Percentiles rank a stretch among this genome's conserved stretches.
These are phyloP conservation scores for Coniella lustricola DNA, from an alignment of 2,329 filamentous ascomycete species.

Conservation along the genomic window DNA sequence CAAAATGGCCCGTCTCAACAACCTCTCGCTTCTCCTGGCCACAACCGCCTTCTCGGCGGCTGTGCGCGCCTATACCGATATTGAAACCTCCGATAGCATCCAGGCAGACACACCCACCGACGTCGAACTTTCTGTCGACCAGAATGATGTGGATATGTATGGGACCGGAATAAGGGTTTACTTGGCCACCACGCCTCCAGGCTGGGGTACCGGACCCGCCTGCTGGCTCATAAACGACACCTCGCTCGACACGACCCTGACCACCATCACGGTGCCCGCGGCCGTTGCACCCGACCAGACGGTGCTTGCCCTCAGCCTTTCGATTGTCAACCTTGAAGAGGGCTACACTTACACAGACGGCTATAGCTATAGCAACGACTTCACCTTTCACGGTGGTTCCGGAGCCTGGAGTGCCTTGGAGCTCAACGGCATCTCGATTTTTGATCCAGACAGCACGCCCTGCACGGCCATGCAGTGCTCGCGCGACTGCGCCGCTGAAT, in stretches of 20 bases:
- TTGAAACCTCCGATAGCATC: background rate
- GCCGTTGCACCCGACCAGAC: conserved; percentile 23
- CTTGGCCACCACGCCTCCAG: conserved; percentile 25
- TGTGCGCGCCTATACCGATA: background rate
- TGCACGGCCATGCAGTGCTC: conserved; percentile 14
- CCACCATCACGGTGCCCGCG: conserved; percentile 25
- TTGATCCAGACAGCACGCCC: conserved; percentile 5
- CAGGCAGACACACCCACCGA: conserved; percentile 1
- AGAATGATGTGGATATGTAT: conserved; percentile 14
- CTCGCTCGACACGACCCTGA: conserved; percentile 20
- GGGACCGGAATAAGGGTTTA: conserved; percentile 25
- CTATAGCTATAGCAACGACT: conserved; percentile 15
- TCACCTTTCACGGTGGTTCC: conserved; percentile 12
- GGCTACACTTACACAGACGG: conserved; percentile 2
- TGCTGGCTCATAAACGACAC: conserved; percentile 28
- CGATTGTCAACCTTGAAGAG: conserved; percentile 12
- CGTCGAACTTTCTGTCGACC: conserved; percentile 1
- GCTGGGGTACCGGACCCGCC: conserved; percentile 24
- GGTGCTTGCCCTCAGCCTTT: conserved; percentile 24
- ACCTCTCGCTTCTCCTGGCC: background rate
- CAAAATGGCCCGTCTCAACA: background rate
- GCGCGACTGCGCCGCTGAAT: conserved; percentile 11
- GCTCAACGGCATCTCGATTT: conserved; percentile 3
- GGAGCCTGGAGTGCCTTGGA: conserved; percentile 15
- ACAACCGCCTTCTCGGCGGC: background rate